Evolutionary conservation across 2,329 filamentous ascomycete genomes (phyloP).

Genomic region (Capronia epimyces): DNA sequence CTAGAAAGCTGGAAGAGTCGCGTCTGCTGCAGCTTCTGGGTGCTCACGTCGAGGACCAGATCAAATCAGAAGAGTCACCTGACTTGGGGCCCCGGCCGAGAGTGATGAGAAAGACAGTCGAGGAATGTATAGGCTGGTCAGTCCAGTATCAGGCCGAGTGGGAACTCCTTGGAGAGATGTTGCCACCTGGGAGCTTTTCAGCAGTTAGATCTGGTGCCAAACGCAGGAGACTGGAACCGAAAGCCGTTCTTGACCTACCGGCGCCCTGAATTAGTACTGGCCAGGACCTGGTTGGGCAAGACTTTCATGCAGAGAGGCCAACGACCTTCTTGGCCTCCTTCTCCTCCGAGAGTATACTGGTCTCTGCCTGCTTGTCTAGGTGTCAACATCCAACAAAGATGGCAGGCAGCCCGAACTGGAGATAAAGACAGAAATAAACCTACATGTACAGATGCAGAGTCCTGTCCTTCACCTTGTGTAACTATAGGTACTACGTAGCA

Average conservation of each 20-base stretch:
- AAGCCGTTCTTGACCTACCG: not conserved
- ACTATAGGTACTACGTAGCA: no score
- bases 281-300: not conserved
- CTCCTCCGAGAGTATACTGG: no score
- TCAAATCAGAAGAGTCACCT: constrained; percentile 26
- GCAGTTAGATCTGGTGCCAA: constrained; percentile 2
- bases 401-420: no score
- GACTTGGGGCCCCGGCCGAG: constrained; percentile 23
- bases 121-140: constrained; percentile 35
- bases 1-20: constrained; percentile 43
- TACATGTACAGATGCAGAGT: no score
- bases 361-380: no score
- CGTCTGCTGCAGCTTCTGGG: constrained; percentile 43
- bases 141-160: constrained; percentile 21
- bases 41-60: constrained; percentile 26
- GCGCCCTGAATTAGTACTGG: not conserved
- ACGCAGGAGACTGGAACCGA: not conserved
- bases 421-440: no score
- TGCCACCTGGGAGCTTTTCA: not conserved
- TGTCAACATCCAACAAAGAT: no score
- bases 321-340: no score
- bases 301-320: no score
- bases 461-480: no score
- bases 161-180: constrained; percentile 11
- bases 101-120: constrained; percentile 27